Conservation (phyloP, 169 alveolate genomes). For the Eimeria acervulina region DNA sequence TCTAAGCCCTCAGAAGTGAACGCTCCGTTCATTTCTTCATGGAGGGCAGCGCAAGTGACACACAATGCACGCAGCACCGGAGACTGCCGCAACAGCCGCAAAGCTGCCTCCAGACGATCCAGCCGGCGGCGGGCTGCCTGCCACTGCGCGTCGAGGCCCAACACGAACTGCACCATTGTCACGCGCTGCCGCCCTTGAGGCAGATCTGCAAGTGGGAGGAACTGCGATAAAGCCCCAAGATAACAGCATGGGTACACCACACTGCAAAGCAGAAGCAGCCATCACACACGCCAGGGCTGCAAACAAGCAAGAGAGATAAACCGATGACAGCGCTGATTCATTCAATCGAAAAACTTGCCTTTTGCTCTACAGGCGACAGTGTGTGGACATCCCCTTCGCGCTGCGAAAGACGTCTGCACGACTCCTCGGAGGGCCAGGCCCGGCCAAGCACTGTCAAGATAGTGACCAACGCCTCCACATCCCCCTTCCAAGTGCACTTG, state of each 20-base stretch:
- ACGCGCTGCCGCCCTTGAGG: slow-evolving; percentile 59
- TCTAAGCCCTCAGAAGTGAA: not conserved
- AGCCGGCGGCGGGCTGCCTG: slow-evolving; percentile 31
- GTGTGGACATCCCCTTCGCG: slow-evolving; percentile 6
- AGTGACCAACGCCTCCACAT: not conserved
- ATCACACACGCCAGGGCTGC: not conserved
- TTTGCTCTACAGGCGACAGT: slow-evolving; percentile 32
- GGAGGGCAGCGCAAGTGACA: slow-evolving; percentile 11
- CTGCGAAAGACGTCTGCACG: slow-evolving; percentile 39
- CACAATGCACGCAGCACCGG: not conserved
- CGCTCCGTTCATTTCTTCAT: slow-evolving; percentile 17
- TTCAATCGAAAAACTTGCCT: not conserved
- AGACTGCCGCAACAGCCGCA: not conserved
- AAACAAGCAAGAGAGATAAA: not conserved
- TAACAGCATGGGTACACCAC: not conserved
- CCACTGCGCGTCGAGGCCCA: slow-evolving; percentile 50
- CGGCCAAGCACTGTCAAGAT: slow-evolving; percentile 2
- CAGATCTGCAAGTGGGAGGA: not conserved
- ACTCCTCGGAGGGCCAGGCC: slow-evolving; percentile 76
- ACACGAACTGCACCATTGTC: slow-evolving; percentile 8
- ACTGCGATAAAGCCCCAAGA: slow-evolving; percentile 18
- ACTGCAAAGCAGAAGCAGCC: not conserved
- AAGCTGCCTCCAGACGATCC: slow-evolving; percentile 17
- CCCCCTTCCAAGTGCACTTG: slow-evolving; percentile 34
- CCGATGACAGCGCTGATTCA: not conserved